These are phyloP conservation scores for Maudiozyma barnettii DNA, from an alignment of 805 yeast species.

Conservation along the genomic window DNA sequence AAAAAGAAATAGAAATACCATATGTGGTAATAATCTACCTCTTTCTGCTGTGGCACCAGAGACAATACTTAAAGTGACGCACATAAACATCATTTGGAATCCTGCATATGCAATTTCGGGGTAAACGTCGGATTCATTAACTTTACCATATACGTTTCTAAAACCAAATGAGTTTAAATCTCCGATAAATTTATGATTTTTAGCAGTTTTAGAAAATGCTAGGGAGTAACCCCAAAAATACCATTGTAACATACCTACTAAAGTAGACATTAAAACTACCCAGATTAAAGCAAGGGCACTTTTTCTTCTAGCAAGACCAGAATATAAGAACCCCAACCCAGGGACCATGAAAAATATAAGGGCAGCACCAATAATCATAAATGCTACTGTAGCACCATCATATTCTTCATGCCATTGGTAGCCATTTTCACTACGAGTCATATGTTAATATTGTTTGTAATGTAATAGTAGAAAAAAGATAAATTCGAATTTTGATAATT, in stretches of 20 bases:
- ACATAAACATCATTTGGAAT: slow-evolving; percentile 84
- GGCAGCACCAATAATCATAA: slow-evolving; percentile 53
- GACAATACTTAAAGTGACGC: slow-evolving; percentile 85
- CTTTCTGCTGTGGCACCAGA: slow-evolving; percentile 92
- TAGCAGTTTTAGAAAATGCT: slow-evolving; percentile 71
- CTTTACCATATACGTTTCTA: slow-evolving; percentile 49
- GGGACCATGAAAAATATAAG: slow-evolving; percentile 88
- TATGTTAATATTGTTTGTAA: background rate
- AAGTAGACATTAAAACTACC: slow-evolving; percentile 63
- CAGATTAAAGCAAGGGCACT: slow-evolving; percentile 83
- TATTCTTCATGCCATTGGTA: slow-evolving; percentile 29
- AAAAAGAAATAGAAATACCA: slow-evolving; percentile 79
- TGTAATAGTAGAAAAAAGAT: no score
- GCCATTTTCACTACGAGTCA: slow-evolving; percentile 8
- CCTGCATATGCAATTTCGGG: slow-evolving; percentile 81
- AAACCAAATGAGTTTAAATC: slow-evolving; percentile 77
- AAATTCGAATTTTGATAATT: no score
- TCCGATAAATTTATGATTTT: slow-evolving; percentile 75
- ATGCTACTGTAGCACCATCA: slow-evolving; percentile 39
- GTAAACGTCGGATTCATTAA: slow-evolving; percentile 30
- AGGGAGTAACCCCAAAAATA: slow-evolving; percentile 97
- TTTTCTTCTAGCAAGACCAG: slow-evolving; percentile 84
- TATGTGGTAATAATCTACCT: slow-evolving; percentile 77
- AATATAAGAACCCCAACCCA: slow-evolving; percentile 84
- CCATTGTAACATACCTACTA: slow-evolving; percentile 81